Evolutionary conservation across 139 green algal genomes (phyloP).

Genomic region (Chlamydomonas sphaeroides): DNA sequence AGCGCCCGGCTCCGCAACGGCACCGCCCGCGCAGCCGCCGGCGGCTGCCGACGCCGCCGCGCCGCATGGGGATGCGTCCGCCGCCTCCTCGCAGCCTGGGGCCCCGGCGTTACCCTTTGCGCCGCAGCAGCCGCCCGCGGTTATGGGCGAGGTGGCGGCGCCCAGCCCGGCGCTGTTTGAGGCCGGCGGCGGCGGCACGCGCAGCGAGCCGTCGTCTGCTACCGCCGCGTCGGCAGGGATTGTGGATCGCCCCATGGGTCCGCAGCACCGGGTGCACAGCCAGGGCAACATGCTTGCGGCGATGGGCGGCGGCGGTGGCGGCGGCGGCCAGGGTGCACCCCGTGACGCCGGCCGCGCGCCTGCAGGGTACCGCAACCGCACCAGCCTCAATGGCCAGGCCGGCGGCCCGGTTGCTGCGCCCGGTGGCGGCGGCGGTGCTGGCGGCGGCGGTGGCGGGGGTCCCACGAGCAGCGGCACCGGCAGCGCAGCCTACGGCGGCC

Average conservation of each 20-base stretch:
- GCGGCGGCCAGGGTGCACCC: neutral
- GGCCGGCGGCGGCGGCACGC: too few species aligned
- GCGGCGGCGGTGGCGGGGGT: neutral
- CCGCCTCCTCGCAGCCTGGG: too few species aligned
- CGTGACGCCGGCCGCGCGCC: neutral
- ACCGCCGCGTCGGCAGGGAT: neutral
- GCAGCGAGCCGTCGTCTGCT: neutral
- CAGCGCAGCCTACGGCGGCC: too few species aligned
- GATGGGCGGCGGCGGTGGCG: neutral
- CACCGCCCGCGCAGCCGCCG: too few species aligned
- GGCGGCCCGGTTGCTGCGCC: neutral
- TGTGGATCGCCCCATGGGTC: conserved; percentile 1
- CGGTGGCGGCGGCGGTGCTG: neutral
- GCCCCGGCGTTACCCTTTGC: too few species aligned
- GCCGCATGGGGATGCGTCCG: too few species aligned
- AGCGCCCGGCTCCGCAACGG: too few species aligned
- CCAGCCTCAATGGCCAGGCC: neutral
- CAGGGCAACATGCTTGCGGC: conserved; percentile 32
- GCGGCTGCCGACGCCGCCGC: too few species aligned
- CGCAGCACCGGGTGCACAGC: conserved; percentile 28
- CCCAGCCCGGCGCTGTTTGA: neutral
- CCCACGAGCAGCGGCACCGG: too few species aligned
- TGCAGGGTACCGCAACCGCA: neutral
- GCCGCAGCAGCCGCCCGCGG: too few species aligned
- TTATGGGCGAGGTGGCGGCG: too few species aligned